phyloP scores from a whole-genome alignment of 495 filamentous ascomycete species.

The Penicillium flavigenum region DNA sequence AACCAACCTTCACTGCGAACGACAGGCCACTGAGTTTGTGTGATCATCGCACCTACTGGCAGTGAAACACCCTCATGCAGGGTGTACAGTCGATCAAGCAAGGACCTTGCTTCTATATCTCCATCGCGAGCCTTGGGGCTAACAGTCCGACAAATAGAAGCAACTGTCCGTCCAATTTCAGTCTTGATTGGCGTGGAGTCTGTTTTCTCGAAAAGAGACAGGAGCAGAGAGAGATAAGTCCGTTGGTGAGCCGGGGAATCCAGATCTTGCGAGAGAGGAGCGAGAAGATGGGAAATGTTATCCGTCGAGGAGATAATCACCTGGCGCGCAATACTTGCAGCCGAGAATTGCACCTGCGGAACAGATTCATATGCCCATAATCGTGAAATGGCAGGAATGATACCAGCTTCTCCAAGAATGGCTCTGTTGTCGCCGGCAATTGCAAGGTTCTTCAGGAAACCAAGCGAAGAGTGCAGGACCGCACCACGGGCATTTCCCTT shows the following conservation, averaged over 20 bases:
- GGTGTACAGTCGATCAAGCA: slow-evolving; percentile 52
- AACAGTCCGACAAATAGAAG: slow-evolving; percentile 63
- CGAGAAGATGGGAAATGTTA: slow-evolving; percentile 55
- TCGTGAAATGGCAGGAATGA: slow-evolving; percentile 53
- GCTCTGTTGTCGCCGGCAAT: slow-evolving; percentile 64
- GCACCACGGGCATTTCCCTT: slow-evolving; percentile 44
- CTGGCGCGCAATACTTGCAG: slow-evolving; percentile 65
- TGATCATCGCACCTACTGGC: slow-evolving; percentile 60
- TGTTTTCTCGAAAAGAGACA: slow-evolving; percentile 56
- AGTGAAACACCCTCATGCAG: slow-evolving; percentile 51
- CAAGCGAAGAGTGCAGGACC: slow-evolving; percentile 63
- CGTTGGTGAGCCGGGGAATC: slow-evolving; percentile 39
- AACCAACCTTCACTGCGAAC: slow-evolving; percentile 74
- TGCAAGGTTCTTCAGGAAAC: slow-evolving; percentile 80
- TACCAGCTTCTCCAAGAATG: slow-evolving; percentile 53
- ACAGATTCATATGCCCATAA: slow-evolving; percentile 61
- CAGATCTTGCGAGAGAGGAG: slow-evolving; percentile 37
- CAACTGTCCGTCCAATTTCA: slow-evolving; percentile 67
- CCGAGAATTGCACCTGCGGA: slow-evolving; percentile 69
- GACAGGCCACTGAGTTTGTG: slow-evolving; percentile 66
- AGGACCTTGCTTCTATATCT: slow-evolving; percentile 18
- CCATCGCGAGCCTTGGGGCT: slow-evolving; percentile 39
- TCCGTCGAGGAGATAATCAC: slow-evolving; percentile 57
- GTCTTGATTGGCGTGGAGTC: slow-evolving; percentile 66
- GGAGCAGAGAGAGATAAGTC: slow-evolving; percentile 60